Conservation (phyloP, 768 basidiomycete species). For the Tylopilus sp. region DNA sequence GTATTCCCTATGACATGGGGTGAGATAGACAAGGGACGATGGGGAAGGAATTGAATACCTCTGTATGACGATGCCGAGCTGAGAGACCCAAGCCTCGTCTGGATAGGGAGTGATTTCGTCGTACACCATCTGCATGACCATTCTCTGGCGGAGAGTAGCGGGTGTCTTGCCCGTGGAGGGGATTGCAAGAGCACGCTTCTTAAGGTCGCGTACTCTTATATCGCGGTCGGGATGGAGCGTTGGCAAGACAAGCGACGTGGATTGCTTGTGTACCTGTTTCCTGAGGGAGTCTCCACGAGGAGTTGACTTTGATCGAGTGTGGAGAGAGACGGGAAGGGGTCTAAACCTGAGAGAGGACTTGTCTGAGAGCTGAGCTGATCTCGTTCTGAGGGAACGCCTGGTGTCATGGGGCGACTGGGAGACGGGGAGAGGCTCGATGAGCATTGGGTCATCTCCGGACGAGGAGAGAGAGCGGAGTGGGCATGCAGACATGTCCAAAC, state of each 20-base stretch:
- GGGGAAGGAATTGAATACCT: conserved; percentile 37
- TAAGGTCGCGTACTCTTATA: conserved; percentile 29
- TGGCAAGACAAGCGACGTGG: conserved; percentile 13
- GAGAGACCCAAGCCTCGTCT: conserved; percentile 55
- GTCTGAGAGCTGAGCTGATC: conserved; percentile 19
- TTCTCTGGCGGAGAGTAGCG: conserved; percentile 51
- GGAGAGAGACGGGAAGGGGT: conserved; percentile 19
- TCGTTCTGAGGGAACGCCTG: conserved; percentile 27
- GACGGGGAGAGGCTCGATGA: conserved; percentile 19
- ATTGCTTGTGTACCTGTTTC: conserved; percentile 26
- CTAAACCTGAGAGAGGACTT: conserved; percentile 26
- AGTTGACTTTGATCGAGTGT: conserved; percentile 26
- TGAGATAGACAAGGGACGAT: conserved; percentile 3
- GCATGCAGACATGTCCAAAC: conserved; percentile 1
- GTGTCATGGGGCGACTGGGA: conserved; percentile 26
- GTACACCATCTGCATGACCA: conserved; percentile 60
- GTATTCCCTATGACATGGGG: conserved; percentile 41
- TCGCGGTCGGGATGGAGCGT: conserved; percentile 31
- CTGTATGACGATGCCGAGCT: conserved; percentile 54
- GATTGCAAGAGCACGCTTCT: conserved; percentile 30
- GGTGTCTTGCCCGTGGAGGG: conserved; percentile 42
- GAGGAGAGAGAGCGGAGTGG: conserved; percentile 31
- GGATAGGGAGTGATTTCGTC: conserved; percentile 66
- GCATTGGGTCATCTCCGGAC: conserved; percentile 30
- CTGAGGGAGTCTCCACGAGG: conserved; percentile 25